Conservation (phyloP, 441 rosid genomes). For the Arabidopsis hybrid region DNA sequence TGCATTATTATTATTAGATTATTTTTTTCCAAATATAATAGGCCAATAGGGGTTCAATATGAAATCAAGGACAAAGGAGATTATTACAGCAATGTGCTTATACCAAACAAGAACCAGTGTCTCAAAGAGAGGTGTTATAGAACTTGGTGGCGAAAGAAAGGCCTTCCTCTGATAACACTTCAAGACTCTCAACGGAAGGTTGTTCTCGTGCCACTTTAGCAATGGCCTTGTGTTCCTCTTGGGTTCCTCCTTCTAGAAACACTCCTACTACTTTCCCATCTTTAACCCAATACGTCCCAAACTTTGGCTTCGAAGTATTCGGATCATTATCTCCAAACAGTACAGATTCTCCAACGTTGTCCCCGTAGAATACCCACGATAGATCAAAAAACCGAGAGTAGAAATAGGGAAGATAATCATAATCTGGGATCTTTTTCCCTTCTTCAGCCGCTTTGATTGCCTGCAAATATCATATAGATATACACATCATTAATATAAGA, state of each 20-base stretch:
- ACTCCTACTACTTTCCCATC: conserved; percentile 77
- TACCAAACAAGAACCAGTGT: not conserved
- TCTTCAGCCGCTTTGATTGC: conserved; percentile 71
- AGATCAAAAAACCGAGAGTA: conserved; percentile 80
- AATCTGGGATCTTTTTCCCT: conserved; percentile 59
- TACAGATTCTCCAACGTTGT: conserved; percentile 80
- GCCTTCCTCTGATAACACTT: conserved; percentile 55
- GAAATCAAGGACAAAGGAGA: conserved; percentile 1
- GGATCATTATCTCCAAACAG: conserved; percentile 68
- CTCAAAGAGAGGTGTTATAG: not conserved
- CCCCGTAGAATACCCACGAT: conserved; percentile 93
- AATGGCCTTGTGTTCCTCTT: conserved; percentile 76
- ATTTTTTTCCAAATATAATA: too few relatives aligned
- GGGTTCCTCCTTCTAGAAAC: conserved; percentile 78
- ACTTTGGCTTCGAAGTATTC: conserved; percentile 61
- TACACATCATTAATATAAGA: not conserved
- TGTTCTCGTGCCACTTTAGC: conserved; percentile 71
- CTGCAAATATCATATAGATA: conserved; percentile 13
- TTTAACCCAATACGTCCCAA: conserved; percentile 88
- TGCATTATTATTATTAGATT: too few relatives aligned
- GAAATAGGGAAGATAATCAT: conserved; percentile 83
- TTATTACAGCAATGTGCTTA: not conserved
- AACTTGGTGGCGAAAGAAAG: conserved; percentile 28
- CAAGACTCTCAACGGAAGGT: conserved; percentile 60
- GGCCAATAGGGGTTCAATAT: not conserved